A percentile compares a stretch with the other conserved stretches of the same genome.
Conservation (phyloP, 305 asterid species). For the Solanum hybrid region DNA sequence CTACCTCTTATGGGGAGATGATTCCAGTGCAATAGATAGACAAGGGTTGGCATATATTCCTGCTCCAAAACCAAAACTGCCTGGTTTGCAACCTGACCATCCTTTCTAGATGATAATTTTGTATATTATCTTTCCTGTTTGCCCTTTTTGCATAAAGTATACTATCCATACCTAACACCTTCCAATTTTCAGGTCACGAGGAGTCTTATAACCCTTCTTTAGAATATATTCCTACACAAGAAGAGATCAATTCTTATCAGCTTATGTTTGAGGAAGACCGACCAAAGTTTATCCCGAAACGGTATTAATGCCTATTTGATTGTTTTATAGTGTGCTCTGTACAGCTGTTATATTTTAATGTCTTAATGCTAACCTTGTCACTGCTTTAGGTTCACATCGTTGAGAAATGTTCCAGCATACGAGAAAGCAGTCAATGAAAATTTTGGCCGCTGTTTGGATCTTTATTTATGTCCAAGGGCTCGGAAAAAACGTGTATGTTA, state of each 20-base stretch:
- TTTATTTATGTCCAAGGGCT: constrained; percentile 79
- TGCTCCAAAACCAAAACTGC: constrained; percentile 82
- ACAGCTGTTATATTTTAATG: background rate
- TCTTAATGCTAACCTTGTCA: background rate
- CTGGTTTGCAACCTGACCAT: constrained; percentile 36
- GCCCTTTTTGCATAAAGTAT: background rate
- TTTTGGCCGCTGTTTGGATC: constrained; percentile 93
- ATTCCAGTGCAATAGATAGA: constrained; percentile 58
- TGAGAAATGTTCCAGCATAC: constrained; percentile 88
- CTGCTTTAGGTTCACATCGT: constrained; percentile 47
- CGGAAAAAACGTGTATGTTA: constrained; percentile 80
- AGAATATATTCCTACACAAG: constrained; percentile 92
- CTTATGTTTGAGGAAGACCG: constrained; percentile 95
- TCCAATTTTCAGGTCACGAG: constrained; percentile 71
- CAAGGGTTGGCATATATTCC: constrained; percentile 86
- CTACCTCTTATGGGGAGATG: constrained; percentile 76
- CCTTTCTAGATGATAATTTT: background rate
- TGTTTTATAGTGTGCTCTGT: constrained; percentile 3
- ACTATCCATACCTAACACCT: constrained; percentile 9
- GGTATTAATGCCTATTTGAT: constrained; percentile 30
- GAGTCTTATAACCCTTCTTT: constrained; percentile 87
- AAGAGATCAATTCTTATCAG: constrained; percentile 78
- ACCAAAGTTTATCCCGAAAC: constrained; percentile 80
- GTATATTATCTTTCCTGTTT: background rate
- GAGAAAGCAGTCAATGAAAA: constrained; percentile 68